Evolutionary conservation across 371 early-diverging fungal species (phyloP).

Genomic region (Lichtheimia corymbifera): DNA sequence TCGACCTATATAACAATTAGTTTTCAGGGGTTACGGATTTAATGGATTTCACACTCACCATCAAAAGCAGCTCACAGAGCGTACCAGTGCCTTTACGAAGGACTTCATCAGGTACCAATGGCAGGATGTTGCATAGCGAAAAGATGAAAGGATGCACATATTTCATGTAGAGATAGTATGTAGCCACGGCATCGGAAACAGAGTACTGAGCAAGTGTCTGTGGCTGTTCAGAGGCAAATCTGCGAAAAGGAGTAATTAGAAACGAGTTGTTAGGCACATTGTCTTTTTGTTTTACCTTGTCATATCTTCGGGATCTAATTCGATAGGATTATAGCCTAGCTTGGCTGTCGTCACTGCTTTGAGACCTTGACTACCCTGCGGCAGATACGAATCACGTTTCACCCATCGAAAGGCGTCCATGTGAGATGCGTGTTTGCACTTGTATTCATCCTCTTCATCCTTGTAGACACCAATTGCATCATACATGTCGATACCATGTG

Average conservation of each 20-base stretch:
- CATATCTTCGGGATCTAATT: conserved; percentile 99
- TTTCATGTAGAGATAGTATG: conserved; percentile 99
- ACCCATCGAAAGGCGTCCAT: conserved; percentile 99
- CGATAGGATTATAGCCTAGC: conserved; percentile 98
- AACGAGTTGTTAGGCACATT: conserved; percentile 5
- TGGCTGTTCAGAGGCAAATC: conserved; percentile 92
- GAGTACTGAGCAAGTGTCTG: conserved; percentile 98
- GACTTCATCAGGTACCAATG: conserved; percentile 96
- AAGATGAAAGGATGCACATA: conserved; percentile 99
- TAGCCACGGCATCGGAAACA: conserved; percentile 99
- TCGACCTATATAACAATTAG: conserved; percentile 63
- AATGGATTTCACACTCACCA: conserved; percentile 62
- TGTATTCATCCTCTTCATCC: conserved; percentile 86
- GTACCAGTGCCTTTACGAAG: conserved; percentile 98
- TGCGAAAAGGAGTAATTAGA: conserved; percentile 3
- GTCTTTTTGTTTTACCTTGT: conserved; percentile 50
- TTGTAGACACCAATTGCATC: conserved; percentile 81
- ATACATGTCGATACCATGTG: conserved; percentile 84
- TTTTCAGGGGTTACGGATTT: background rate
- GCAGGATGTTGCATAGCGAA: conserved; percentile 99
- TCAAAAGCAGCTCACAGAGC: conserved; percentile 96
- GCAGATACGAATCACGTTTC: conserved; percentile 98
- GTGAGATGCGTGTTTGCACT: conserved; percentile 90
- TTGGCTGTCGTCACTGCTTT: conserved; percentile 97
- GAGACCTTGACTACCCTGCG: conserved; percentile 97